Percentiles rank a stretch among this genome's conserved stretches.
These are phyloP conservation scores for Pluteus cervinus DNA, from an alignment of 768 basidiomycete genomes.

Conservation along the genomic window DNA sequence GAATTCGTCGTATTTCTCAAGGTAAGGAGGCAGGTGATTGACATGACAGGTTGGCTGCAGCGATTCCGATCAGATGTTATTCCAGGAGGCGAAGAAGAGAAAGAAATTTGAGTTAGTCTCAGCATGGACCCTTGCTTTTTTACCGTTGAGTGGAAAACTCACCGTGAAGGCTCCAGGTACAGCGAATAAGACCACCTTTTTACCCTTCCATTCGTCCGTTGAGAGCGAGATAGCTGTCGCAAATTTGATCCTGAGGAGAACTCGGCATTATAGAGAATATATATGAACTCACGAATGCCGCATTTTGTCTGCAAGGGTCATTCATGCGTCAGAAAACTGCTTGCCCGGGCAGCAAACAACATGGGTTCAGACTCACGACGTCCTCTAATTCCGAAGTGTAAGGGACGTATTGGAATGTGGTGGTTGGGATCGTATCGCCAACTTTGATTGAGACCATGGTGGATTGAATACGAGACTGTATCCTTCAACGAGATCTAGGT, in stretches of 20 bases:
- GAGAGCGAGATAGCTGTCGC: constrained; percentile 42
- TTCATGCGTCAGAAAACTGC: constrained; percentile 9
- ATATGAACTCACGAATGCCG: constrained; percentile 50
- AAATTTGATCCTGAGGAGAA: constrained; percentile 2
- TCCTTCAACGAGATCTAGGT: too few relatives aligned
- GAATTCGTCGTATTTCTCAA: constrained; percentile 67
- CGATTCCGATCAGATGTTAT: constrained; percentile 36
- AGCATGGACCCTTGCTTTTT: too few relatives aligned
- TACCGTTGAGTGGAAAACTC: constrained; percentile 28
- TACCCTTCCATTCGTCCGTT: constrained; percentile 69
- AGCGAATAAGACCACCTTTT: constrained; percentile 74
- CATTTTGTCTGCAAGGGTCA: constrained; percentile 42
- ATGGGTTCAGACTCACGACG: constrained; percentile 31
- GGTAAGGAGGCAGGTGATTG: constrained; percentile 59
- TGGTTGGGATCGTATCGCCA: constrained; percentile 32
- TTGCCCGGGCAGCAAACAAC: not conserved
- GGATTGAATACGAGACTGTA: constrained; percentile 4
- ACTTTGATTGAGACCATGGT: constrained; percentile 28
- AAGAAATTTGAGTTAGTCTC: too few relatives aligned
- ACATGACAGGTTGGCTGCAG: constrained; percentile 60
- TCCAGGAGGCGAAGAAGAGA: too few relatives aligned
- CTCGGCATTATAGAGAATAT: not conserved
- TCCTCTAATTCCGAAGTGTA: constrained; percentile 59
- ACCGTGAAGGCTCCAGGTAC: constrained; percentile 84
- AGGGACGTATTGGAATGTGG: constrained; percentile 46